A percentile compares a stretch with the other conserved stretches of the same genome.
phyloP scores from a whole-genome alignment of 495 filamentous ascomycete species.

The Neurospora terricola region DNA sequence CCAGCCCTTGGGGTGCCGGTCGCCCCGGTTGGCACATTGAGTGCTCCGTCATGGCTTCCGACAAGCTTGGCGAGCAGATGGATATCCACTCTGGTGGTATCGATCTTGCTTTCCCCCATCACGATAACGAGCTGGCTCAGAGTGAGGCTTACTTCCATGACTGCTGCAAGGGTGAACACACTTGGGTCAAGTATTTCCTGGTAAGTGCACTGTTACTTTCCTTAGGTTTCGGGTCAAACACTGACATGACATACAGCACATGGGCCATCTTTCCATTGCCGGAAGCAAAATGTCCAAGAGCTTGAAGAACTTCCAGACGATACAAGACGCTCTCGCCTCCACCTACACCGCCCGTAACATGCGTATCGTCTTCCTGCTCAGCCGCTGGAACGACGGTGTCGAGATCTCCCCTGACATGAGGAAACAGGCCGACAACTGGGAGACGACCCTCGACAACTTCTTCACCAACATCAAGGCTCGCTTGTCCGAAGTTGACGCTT shows the following conservation, averaged over 20 bases:
- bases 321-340: conserved; percentile 64
- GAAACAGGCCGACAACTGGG: conserved; percentile 64
- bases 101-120: conserved; percentile 90
- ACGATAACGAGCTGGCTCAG: conserved; percentile 93
- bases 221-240: not conserved
- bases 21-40: conserved; percentile 97
- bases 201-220: not conserved
- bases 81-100: conserved; percentile 93
- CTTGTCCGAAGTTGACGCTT: conserved; percentile 30
- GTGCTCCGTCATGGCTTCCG: conserved; percentile 93
- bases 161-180: conserved; percentile 43
- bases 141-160: conserved; percentile 74
- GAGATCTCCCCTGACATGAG: conserved; percentile 82
- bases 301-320: conserved; percentile 96
- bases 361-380: conserved; percentile 79
- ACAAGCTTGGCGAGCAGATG: conserved; percentile 68
- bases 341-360: conserved; percentile 74
- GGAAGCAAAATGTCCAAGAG: conserved; percentile 94
- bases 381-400: conserved; percentile 81
- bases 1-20: conserved; percentile 75
- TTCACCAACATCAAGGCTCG: conserved; percentile 70
- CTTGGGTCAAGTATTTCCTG: conserved; percentile 94
- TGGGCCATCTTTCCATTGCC: conserved; percentile 84
- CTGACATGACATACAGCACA: conserved; percentile 40
- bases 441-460: conserved; percentile 79